Percentiles rank a stretch among this genome's conserved stretches.
Conservation (phyloP, 2,329 filamentous ascomycete species). For the Tolypocladium nubicola region DNA sequence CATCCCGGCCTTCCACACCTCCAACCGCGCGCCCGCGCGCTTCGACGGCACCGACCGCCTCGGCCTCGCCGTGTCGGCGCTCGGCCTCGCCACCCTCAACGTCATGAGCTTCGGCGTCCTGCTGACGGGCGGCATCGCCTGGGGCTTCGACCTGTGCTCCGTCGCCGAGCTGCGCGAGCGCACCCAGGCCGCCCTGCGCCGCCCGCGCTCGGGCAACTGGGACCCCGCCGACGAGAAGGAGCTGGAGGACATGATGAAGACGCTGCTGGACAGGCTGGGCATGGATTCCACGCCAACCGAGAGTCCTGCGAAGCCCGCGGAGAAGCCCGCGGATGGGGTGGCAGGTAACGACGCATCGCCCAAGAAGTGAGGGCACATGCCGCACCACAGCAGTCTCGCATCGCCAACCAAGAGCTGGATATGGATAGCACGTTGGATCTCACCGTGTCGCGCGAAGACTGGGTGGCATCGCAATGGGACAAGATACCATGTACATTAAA, state of each 20-base stretch:
- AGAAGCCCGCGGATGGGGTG: neutral
- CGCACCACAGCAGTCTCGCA: neutral
- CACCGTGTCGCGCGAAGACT: too few relatives aligned
- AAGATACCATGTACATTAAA: neutral
- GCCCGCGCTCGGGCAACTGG: constrained; percentile 20
- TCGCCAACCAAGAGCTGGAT: neutral
- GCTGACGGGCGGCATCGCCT: constrained; percentile 61
- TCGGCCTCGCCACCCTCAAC: constrained; percentile 81
- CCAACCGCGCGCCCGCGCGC: constrained; percentile 30
- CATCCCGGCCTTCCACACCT: constrained; percentile 62
- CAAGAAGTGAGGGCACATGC: neutral
- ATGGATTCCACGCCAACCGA: constrained; percentile 13
- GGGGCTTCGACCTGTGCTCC: constrained; percentile 65
- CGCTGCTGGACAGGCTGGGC: constrained; percentile 42
- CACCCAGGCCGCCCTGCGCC: constrained; percentile 33
- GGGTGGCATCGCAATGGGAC: neutral
- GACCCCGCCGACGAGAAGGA: constrained; percentile 44
- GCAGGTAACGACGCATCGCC: neutral
- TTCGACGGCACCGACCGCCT: constrained; percentile 20
- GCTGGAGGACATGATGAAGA: constrained; percentile 50
- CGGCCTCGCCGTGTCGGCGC: constrained; percentile 68
- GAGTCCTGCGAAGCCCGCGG: neutral
- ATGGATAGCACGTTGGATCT: neutral
- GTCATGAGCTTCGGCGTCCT: constrained; percentile 68
- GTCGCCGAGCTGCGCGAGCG: constrained; percentile 51